Conservation (phyloP, 1,284 basidiomycete genomes). For the Schizophyllum commune region DNA sequence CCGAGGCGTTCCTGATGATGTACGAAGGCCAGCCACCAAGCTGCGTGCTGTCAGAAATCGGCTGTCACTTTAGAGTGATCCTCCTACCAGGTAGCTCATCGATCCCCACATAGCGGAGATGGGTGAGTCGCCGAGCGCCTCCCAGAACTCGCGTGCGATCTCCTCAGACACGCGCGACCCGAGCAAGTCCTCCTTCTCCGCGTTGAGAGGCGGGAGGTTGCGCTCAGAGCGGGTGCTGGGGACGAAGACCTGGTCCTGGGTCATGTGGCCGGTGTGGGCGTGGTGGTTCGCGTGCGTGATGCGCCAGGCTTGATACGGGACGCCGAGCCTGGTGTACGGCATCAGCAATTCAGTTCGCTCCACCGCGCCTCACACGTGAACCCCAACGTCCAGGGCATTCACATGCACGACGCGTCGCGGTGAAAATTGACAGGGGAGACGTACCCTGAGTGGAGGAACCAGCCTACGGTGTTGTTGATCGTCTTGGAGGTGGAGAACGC, state of each 20-base stretch:
- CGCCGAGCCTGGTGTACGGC: constrained; percentile 58
- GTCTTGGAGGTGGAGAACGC: constrained; percentile 93
- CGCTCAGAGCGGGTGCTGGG: constrained; percentile 80
- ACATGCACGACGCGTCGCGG: background rate
- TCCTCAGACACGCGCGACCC: constrained; percentile 67
- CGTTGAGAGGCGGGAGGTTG: constrained; percentile 57
- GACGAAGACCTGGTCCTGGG: constrained; percentile 95
- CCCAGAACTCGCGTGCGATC: constrained; percentile 74
- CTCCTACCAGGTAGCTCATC: constrained; percentile 63
- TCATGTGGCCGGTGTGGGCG: constrained; percentile 91
- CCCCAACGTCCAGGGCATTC: background rate
- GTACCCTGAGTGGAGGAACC: constrained; percentile 88
- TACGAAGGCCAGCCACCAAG: constrained; percentile 86
- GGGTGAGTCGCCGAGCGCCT: constrained; percentile 91
- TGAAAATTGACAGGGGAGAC: constrained; percentile 16
- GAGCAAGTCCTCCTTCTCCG: constrained; percentile 58
- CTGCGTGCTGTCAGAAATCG: constrained; percentile 26
- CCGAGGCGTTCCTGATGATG: constrained; percentile 80
- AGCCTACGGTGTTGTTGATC: constrained; percentile 92
- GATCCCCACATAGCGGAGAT: constrained; percentile 66
- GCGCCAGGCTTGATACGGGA: constrained; percentile 98
- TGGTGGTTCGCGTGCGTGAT: constrained; percentile 97
- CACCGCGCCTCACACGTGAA: constrained; percentile 1
- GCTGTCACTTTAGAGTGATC: constrained; percentile 1
- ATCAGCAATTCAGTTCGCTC: background rate